Base-by-base conservation (phyloP, 1,284 basidiomycete species). In the Hortiboletus rubellus region DNA sequence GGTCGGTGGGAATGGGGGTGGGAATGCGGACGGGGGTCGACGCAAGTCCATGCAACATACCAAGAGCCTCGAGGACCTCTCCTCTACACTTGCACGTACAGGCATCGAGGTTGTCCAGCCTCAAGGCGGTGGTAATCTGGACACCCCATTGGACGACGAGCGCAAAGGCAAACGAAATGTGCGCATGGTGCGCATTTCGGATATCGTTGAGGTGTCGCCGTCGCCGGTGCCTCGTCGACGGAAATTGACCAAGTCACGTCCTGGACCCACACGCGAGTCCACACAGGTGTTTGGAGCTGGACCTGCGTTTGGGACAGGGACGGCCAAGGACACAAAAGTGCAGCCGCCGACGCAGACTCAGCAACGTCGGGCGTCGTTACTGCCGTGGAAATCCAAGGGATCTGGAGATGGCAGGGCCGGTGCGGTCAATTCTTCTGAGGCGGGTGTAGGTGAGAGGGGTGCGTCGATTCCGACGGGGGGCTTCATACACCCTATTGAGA, bases 11-110 rank as follows among this genome's bases (percentile, higher is more conserved):
- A 36, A 46, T 15, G 41, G 34, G 12, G 43, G 46, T 2, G 22
- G 27, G 8, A 12, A 31, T 17, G 15, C 22, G 22, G 15, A 37
- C 3, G 50, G 27, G 14, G 34, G 7, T 9, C 45, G 7, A 12
- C 38, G 27, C 30, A 33, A 46, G 12, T 36, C 67, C 7, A 46
- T 42, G 15, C 8, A 48, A 34, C 63, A 42, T 34, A 71, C 68
- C 0, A 58, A 69, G n/a, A 70, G 66, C 22, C 65, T 71, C 18
- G 68, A 67, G 30, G 55, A 68, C 12, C 54, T 68, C 27, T 58
- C 59, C 22, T 64, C 67, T 3, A 52, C 61, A 17, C 60, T 68
- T 8, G 17, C 48, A 7, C 56, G 62, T 8, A 68, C 64, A 0
- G 59, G 66, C 6, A 60, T 62, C 15, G 66, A 60, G 5, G 50